These are phyloP conservation scores for Barnettozyma pratensis DNA, from an alignment of 805 yeast genomes.

Conservation along the genomic window DNA sequence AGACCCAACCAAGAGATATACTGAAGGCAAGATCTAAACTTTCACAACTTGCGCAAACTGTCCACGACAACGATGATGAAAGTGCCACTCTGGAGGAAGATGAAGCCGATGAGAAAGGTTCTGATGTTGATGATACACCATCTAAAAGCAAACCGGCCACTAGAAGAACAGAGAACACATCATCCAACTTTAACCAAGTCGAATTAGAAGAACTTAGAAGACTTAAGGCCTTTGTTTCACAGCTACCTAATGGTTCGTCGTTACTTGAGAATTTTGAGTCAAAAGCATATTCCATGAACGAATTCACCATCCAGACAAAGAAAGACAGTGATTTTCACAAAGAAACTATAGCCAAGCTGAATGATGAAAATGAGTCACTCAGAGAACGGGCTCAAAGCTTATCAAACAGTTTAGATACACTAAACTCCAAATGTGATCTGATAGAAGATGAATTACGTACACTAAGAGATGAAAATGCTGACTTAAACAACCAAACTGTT, in stretches of 20 bases:
- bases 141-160: slow-evolving; percentile 14
- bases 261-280: slow-evolving; percentile 1
- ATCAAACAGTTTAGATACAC: too few species aligned
- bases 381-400: too few species aligned
- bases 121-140: slow-evolving; percentile 19
- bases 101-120: slow-evolving; percentile 6
- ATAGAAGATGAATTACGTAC: too few species aligned
- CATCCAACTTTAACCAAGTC: background rate
- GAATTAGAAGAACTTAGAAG: slow-evolving; percentile 19
- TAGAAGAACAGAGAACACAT: background rate
- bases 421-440: too few species aligned
- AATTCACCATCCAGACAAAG: background rate
- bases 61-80: slow-evolving; percentile 7
- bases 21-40: slow-evolving; percentile 21
- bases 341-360: background rate
- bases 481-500: too few species aligned
- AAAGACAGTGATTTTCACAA: background rate
- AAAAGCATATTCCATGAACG: background rate
- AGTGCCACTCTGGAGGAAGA: slow-evolving; percentile 3
- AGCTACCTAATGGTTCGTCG: slow-evolving; percentile 12
- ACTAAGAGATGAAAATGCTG: too few species aligned
- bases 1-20: slow-evolving; percentile 22
- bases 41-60: slow-evolving; percentile 18
- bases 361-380: background rate
- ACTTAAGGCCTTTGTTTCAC: slow-evolving; percentile 13